Base-by-base conservation (phyloP, 805 yeast species). In the Lipomyces chichibuensis region DNA sequence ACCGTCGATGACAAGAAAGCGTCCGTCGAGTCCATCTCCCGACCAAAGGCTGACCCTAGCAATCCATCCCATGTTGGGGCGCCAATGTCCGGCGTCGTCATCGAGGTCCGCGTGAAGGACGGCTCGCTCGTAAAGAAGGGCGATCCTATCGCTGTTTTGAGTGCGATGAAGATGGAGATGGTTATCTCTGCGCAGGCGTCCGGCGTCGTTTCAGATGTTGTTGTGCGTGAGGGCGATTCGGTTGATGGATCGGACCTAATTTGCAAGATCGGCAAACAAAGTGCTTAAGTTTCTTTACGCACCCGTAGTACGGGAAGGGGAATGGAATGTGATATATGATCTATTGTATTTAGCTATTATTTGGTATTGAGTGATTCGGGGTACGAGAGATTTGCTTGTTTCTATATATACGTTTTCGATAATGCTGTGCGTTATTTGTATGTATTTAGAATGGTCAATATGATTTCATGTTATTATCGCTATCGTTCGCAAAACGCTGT, bases 111-210 rank as follows among this genome's bases (percentile, higher is more conserved):
- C 77, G 92, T 92, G 71, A 91, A 92, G 83, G 86, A 87, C 73
- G 97, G 96, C 69, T 84, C 88, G 62, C 89, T 89, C 72, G 97
- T 95, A 72, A 92, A 91, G 86, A 94, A 94, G 86, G 99, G 99
- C 72, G 97, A 94, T 77, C 93, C 97, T 43, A 79, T 94, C 71
- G 96, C 96, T 69, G 97, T 94, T 32, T 84, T 94, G 77, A 87
- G 94, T 77, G 99, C 99, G 71, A 94, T 94, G 99, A 94, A 94
- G 87, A 94, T 94, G 99, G 99, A 95, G 83, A 95, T 95, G 98
- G 96, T 95, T 62, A 93, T 94, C 74, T 86, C 92, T 78, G 94
- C 99, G 27, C 96, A 96, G 64, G 89, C 87, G 67, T 84, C 88
- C 66, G 99, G 99, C 78, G 86, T 85, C 77, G 87, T 95, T 69